phyloP scores from a whole-genome alignment of 768 basidiomycete species.

The Trichaptum fuscoviolaceum region DNA sequence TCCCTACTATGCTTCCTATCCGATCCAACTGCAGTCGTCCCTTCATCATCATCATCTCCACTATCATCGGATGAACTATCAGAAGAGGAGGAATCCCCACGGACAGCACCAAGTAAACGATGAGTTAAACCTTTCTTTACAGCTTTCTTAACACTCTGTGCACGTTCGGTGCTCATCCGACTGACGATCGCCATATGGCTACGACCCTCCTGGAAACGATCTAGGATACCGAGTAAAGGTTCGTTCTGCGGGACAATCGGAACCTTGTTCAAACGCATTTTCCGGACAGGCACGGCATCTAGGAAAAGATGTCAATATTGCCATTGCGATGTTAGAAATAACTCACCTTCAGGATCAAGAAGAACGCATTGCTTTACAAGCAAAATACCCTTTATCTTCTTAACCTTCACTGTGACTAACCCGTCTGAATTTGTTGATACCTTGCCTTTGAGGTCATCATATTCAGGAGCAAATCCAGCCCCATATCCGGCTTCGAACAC shows the following conservation, averaged over 20 bases:
- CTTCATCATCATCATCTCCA: conserved; percentile 24
- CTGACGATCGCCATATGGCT: conserved; percentile 92
- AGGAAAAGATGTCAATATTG: background rate
- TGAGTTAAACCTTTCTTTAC: conserved; percentile 78
- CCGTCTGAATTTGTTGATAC: background rate
- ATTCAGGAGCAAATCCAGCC: background rate
- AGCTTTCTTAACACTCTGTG: conserved; percentile 76
- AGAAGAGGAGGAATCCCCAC: conserved; percentile 43
- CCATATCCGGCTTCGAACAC: conserved; percentile 8
- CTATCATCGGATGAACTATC: conserved; percentile 43
- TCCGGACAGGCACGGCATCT: conserved; percentile 81
- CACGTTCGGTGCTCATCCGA: conserved; percentile 67
- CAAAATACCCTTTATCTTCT: conserved; percentile 82
- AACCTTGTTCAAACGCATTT: conserved; percentile 81
- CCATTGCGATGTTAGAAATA: background rate
- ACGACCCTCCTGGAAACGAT: conserved; percentile 85
- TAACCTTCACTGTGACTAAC: conserved; percentile 37
- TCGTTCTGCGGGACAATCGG: conserved; percentile 85
- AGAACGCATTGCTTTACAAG: conserved; percentile 88
- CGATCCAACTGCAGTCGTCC: conserved; percentile 18
- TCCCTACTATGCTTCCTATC: conserved; percentile 21
- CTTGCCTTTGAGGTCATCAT: background rate
- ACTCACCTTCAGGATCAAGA: conserved; percentile 73
- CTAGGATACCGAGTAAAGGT: conserved; percentile 76
- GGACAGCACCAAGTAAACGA: conserved; percentile 69